Evolutionary conservation across 2,329 filamentous ascomycete species (phyloP).

Genomic region (Fusarium sterilihyphosum): DNA sequence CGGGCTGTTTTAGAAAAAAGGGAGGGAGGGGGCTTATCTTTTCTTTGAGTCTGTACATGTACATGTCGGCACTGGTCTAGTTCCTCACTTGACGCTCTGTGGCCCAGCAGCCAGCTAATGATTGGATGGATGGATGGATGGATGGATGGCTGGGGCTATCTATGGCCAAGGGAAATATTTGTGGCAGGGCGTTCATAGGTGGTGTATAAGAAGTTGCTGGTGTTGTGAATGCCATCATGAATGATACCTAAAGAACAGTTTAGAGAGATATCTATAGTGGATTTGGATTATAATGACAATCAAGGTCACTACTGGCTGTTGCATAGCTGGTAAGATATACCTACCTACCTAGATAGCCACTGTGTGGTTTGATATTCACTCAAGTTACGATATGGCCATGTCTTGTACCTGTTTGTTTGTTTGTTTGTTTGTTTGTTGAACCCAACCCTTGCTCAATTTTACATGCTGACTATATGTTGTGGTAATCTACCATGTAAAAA

Average conservation of each 20-base stretch:
- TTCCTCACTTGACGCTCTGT: constrained; percentile 5
- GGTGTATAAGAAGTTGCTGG: constrained; percentile 16
- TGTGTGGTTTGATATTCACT: background rate
- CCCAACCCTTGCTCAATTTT: background rate
- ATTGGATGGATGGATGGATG: constrained; percentile 33
- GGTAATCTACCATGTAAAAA: constrained; percentile 9
- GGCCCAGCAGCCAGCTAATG: constrained; percentile 8
- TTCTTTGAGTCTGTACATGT: constrained; percentile 33
- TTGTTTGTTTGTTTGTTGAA: constrained; percentile 29
- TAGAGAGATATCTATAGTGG: constrained; percentile 20
- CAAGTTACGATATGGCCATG: background rate
- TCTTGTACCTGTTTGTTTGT: constrained; percentile 14
- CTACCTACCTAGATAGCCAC: background rate
- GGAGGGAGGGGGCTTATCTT: constrained; percentile 1
- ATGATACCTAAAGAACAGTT: constrained; percentile 30
- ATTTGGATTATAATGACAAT: constrained; percentile 6
- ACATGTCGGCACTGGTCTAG: constrained; percentile 20
- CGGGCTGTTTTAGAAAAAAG: background rate
- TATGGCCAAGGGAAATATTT: constrained; percentile 8
- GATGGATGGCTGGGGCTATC: constrained; percentile 17
- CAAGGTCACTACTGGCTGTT: background rate
- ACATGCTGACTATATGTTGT: background rate
- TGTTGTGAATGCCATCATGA: constrained; percentile 29
- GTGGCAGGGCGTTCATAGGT: constrained; percentile 36
- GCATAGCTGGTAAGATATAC: background rate